Percentiles rank a stretch among this genome's conserved stretches.
Evolutionary conservation across 768 basidiomycete species (phyloP).

Genomic region (Saitozyma sp.): DNA sequence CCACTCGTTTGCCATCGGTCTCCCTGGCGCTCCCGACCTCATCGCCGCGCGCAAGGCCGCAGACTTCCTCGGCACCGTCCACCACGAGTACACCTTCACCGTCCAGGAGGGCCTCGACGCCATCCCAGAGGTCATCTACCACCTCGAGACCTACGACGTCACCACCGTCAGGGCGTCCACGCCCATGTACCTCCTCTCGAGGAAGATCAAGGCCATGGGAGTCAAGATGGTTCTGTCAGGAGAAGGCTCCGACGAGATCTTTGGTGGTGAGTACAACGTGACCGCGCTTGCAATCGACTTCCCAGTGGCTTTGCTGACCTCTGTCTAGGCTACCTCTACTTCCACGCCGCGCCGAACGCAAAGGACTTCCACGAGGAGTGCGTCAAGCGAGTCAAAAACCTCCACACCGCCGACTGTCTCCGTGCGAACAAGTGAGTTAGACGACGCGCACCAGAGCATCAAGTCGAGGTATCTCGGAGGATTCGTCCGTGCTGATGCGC

Average conservation of each 20-base stretch:
- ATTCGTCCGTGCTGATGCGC: conserved; percentile 1
- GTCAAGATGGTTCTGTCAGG: conserved; percentile 99
- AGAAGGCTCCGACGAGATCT: conserved; percentile 95
- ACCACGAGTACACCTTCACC: conserved; percentile 97
- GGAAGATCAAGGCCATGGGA: conserved; percentile 99
- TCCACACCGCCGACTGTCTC: conserved; percentile 95
- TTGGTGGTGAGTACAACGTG: conserved; percentile 67
- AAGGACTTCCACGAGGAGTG: conserved; percentile 91
- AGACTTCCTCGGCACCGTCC: conserved; percentile 86
- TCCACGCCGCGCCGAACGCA: conserved; percentile 92
- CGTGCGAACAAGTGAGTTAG: conserved; percentile 86
- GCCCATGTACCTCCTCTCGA: conserved; percentile 96
- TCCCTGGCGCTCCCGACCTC: conserved; percentile 92
- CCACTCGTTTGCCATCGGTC: conserved; percentile 95
- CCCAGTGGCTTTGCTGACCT: background rate
- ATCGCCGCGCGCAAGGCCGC: conserved; percentile 92
- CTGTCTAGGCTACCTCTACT: conserved; percentile 84
- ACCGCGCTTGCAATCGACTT: background rate
- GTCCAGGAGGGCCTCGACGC: conserved; percentile 98
- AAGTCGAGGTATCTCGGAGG: background rate
- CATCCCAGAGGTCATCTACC: conserved; percentile 94
- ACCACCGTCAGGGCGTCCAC: conserved; percentile 97
- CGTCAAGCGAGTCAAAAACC: conserved; percentile 91
- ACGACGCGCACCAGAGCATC: background rate
- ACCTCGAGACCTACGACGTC: conserved; percentile 98